These are phyloP conservation scores for Lasiodiplodia citricola DNA, from an alignment of 2,329 filamentous ascomycete species.

Conservation along the genomic window DNA sequence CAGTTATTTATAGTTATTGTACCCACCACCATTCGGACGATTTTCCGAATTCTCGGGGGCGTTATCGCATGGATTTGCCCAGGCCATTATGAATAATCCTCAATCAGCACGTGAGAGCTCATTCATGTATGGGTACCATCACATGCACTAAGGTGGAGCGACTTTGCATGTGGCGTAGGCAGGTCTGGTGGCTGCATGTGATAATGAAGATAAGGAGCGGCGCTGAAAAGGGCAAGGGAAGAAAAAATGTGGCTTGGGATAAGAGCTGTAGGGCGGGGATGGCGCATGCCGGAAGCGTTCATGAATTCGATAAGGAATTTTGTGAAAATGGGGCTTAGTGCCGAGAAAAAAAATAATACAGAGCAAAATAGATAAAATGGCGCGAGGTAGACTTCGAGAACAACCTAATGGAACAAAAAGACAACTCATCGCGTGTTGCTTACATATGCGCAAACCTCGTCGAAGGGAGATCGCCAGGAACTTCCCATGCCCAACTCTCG, in stretches of 20 bases:
- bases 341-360: too few species aligned
- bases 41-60: background rate
- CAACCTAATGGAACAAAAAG: background rate
- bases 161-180: background rate
- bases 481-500: background rate
- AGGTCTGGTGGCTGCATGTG: background rate
- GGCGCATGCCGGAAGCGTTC: too few species aligned
- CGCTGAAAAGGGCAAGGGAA: background rate
- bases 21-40: too few species aligned
- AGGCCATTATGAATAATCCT: too few species aligned
- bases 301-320: too few species aligned
- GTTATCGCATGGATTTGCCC: background rate
- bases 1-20: too few species aligned
- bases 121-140: background rate
- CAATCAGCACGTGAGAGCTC: too few species aligned
- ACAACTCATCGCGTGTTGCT: background rate
- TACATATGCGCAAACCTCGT: background rate
- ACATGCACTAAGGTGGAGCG: background rate
- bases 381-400: background rate
- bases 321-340: too few species aligned
- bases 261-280: background rate
- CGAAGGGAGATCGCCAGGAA: conserved; percentile 7
- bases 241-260: background rate
- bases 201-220: background rate
- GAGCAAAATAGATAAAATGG: too few species aligned